Conservation (phyloP, 1,284 basidiomycete species). For the Moniliella sp. region DNA sequence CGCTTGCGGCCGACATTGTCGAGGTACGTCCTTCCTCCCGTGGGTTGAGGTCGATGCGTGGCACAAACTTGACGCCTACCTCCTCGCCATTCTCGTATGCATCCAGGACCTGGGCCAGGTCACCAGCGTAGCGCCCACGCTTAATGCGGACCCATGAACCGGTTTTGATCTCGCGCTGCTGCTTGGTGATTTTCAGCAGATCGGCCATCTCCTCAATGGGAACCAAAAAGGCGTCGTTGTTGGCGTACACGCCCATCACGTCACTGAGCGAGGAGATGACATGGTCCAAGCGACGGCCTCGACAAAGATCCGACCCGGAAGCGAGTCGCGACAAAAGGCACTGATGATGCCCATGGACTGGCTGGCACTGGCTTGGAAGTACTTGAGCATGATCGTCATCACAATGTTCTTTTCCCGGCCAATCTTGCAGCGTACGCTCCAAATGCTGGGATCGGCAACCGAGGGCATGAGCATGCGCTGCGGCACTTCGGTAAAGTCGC, state of each 20-base stretch:
- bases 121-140: slow-evolving; percentile 77
- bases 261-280: slow-evolving; percentile 68
- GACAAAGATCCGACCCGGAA: slow-evolving; percentile 84
- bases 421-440: slow-evolving; percentile 82
- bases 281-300: slow-evolving; percentile 70
- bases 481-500: slow-evolving; percentile 54
- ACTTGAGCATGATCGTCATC: slow-evolving; percentile 80
- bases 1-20: slow-evolving; percentile 31
- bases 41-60: slow-evolving; percentile 72
- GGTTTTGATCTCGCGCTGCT: slow-evolving; percentile 59
- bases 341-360: slow-evolving; percentile 55
- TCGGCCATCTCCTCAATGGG: slow-evolving; percentile 97
- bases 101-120: slow-evolving; percentile 84
- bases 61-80: slow-evolving; percentile 76
- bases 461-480: slow-evolving; percentile 90
- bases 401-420: slow-evolving; percentile 80
- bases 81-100: slow-evolving; percentile 80
- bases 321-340: slow-evolving; percentile 80
- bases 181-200: slow-evolving; percentile 80
- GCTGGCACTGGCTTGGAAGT: slow-evolving; percentile 38
- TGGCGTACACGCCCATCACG: slow-evolving; percentile 63
- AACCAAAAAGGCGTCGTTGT: slow-evolving; percentile 56
- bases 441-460: slow-evolving; percentile 80
- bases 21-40: slow-evolving; percentile 32
- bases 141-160: slow-evolving; percentile 88